Evolutionary conservation across 177 flowering plant genomes (phyloP), one percentile per base, ranked within the genome.

Genomic region (Vitis hybrid): DNA sequence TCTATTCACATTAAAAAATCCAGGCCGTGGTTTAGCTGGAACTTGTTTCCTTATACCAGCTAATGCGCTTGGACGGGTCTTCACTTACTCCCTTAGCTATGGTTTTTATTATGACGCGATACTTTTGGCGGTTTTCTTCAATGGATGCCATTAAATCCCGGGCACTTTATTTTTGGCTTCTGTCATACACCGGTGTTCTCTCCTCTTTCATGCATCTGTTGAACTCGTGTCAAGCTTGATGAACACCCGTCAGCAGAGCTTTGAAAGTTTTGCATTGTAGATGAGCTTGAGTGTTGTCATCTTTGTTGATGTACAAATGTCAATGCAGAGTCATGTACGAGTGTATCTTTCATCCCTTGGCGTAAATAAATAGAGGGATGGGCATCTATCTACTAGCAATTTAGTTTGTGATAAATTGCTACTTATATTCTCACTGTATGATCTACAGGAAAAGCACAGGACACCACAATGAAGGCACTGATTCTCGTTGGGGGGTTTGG

Each of bases 401-500:
- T 15, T 68, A 61, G 24, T 54, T 24, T 59, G 1, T 58, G 11
- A 51, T 60, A 11, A 50, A 2, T 51, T 76, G 62, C 62, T 70
- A 52, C 67, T 71, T 59, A 31, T 58, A 62, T 65, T 65, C 74
- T 76, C 62, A 67, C 56, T 52, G 13, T 69, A 14, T 55, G 11
- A 64, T 71, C 28, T 50, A 61, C 84, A 81, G 84, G 80, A 76
- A 72, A 71, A 65, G 59, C 51, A 74, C 74, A 12, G 38, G 55
- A 15, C 31, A 62, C 69, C 78, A 87, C 47, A 47, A 95, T 95
- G 99, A 95, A 95, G 98, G 99, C 99, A 14, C 93, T 95, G 64
- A 93, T 95, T 86, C 98, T 95, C 59, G 99, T 95, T 79, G 99
- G 99, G 77, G 99, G 99, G 2, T 93, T 92, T 75, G 96, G 99